A percentile compares a stretch with the other conserved stretches of the same genome.
Evolutionary conservation across 306 rosid genomes (phyloP).

Genomic region (Vigna trinervia): DNA sequence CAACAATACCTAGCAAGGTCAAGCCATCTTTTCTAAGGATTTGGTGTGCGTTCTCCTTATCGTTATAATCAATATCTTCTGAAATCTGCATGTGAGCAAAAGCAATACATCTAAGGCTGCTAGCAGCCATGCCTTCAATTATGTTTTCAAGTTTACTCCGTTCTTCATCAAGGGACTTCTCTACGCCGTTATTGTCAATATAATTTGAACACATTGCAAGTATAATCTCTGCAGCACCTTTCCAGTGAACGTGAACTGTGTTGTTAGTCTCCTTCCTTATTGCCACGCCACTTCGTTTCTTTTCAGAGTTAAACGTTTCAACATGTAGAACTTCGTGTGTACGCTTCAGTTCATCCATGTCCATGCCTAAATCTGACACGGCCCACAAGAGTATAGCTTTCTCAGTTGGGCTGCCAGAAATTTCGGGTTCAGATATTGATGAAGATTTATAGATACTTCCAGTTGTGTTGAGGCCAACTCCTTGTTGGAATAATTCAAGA

Average conservation of each 20-base stretch:
- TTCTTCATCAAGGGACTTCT: constrained; percentile 58
- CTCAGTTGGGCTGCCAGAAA: constrained; percentile 89
- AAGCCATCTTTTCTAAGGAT: constrained; percentile 60
- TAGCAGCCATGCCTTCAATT: constrained; percentile 90
- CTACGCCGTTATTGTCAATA: constrained; percentile 53
- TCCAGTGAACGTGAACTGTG: constrained; percentile 78
- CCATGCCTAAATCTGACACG: constrained; percentile 65
- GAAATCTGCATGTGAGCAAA: constrained; percentile 64
- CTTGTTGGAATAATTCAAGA: constrained; percentile 64
- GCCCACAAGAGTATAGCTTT: constrained; percentile 87
- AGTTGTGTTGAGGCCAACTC: constrained; percentile 76
- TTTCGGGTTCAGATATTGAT: constrained; percentile 63
- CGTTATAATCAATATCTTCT: constrained; percentile 47
- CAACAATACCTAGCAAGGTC: constrained; percentile 77
- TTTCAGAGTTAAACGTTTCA: constrained; percentile 83
- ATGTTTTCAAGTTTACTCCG: constrained; percentile 53
- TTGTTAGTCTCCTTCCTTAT: constrained; percentile 54
- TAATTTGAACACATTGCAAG: constrained; percentile 76
- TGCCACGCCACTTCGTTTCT: constrained; percentile 84
- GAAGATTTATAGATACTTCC: constrained; percentile 66
- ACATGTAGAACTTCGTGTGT: constrained; percentile 62
- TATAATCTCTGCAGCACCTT: constrained; percentile 91
- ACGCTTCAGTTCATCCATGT: constrained; percentile 65
- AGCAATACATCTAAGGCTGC: constrained; percentile 88
- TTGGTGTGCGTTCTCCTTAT: constrained; percentile 35